These are phyloP conservation scores for Aureobasidium sp. DNA, from an alignment of 2,329 filamentous ascomycete genomes.

Conservation along the genomic window DNA sequence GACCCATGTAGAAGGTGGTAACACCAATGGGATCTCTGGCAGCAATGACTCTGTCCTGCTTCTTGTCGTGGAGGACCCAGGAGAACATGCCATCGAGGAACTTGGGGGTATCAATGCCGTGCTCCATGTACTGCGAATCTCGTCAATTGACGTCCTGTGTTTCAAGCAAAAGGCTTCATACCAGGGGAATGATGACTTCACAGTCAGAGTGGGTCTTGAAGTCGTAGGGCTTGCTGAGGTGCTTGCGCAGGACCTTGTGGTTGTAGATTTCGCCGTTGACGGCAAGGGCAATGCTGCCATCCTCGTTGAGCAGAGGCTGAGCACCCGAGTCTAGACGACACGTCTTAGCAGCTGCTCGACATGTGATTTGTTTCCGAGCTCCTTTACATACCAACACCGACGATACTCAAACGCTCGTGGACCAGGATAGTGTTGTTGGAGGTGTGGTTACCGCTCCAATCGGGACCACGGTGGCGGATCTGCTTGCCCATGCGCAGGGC, in stretches of 20 bases:
- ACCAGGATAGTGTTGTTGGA: slow-evolving; percentile 92
- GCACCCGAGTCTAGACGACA: slow-evolving; percentile 71
- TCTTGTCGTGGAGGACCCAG: slow-evolving; percentile 96
- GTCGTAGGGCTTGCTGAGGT: slow-evolving; percentile 73
- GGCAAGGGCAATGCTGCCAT: slow-evolving; percentile 79
- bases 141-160: not conserved
- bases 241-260: slow-evolving; percentile 89
- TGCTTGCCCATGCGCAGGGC: slow-evolving; percentile 90
- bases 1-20: slow-evolving; percentile 95
- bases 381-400: slow-evolving; percentile 71
- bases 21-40: slow-evolving; percentile 95
- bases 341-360: not conserved
- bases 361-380: not conserved
- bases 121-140: slow-evolving; percentile 68
- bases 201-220: slow-evolving; percentile 99
- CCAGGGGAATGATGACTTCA: slow-evolving; percentile 96
- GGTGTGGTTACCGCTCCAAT: slow-evolving; percentile 84
- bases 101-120: slow-evolving; percentile 87
- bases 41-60: slow-evolving; percentile 82
- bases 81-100: slow-evolving; percentile 99
- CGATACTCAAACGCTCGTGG: slow-evolving; percentile 95
- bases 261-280: slow-evolving; percentile 99
- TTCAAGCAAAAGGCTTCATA: slow-evolving; percentile 39
- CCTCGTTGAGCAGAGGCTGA: slow-evolving; percentile 88
- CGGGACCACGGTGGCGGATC: slow-evolving; percentile 93